Evolutionary conservation across 2,329 filamentous ascomycete species (phyloP).

Genomic region (Chrysosporium queenslandicum): DNA sequence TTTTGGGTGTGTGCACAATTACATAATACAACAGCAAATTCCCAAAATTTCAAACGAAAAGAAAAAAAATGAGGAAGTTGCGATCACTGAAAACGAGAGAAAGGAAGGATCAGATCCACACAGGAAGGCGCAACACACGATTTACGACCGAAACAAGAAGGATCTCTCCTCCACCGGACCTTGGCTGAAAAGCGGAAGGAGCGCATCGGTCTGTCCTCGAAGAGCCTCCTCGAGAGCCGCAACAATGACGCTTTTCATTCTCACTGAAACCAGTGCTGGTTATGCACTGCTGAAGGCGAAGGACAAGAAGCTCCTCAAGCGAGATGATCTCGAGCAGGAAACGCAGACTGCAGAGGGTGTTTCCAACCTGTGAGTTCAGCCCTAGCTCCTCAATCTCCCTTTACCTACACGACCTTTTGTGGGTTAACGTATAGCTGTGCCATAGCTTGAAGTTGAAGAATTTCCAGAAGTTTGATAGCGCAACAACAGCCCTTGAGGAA

Average conservation of each 20-base stretch:
- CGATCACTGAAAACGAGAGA: slow-evolving; percentile 1
- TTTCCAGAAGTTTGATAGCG: slow-evolving; percentile 95
- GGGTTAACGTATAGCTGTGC: slow-evolving; percentile 3
- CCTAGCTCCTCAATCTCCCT: no score
- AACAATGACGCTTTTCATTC: slow-evolving; percentile 80
- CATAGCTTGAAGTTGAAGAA: slow-evolving; percentile 83
- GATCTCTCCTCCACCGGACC: not conserved
- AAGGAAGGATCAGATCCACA: not conserved
- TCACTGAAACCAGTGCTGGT: slow-evolving; percentile 88
- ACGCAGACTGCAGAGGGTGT: slow-evolving; percentile 72
- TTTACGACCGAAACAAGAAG: not conserved
- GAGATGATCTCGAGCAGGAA: slow-evolving; percentile 66
- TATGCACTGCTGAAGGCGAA: slow-evolving; percentile 97
- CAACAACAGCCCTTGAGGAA: slow-evolving; percentile 80
- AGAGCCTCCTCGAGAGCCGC: slow-evolving; percentile 14
- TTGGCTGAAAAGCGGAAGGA: slow-evolving; percentile 7
- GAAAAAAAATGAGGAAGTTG: slow-evolving; percentile 11
- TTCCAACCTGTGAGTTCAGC: slow-evolving; percentile 62
- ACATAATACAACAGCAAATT: slow-evolving; percentile 10
- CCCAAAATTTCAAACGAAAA: slow-evolving; percentile 9
- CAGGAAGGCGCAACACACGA: slow-evolving; percentile 8
- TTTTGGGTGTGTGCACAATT: slow-evolving; percentile 2
- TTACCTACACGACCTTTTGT: no score
- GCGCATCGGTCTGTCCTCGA: not conserved
- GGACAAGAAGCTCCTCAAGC: slow-evolving; percentile 95